A percentile compares a stretch with the other conserved stretches of the same genome.
Evolutionary conservation across 2,329 filamentous ascomycete species (phyloP).

Genomic region (Eutypella sp.): DNA sequence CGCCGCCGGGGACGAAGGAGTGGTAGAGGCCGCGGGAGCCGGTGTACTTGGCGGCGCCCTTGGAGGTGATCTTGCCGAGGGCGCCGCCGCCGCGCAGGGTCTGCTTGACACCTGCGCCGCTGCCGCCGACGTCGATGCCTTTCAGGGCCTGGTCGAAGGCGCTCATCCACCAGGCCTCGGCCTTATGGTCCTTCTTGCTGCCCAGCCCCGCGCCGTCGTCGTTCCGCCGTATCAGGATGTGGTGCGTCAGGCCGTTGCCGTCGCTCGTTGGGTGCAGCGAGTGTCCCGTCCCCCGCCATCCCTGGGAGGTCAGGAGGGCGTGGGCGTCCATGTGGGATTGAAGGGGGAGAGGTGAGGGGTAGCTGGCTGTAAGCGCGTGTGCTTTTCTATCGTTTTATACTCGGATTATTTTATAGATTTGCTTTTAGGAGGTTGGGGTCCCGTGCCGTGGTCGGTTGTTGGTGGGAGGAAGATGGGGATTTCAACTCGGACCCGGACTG

Average conservation of each 20-base stretch:
- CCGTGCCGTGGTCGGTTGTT: too few species aligned
- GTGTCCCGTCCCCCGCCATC: constrained; percentile 86
- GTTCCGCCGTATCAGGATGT: constrained; percentile 78
- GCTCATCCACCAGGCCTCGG: constrained; percentile 94
- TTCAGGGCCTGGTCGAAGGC: constrained; percentile 90
- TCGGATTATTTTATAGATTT: too few species aligned
- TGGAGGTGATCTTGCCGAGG: constrained; percentile 45
- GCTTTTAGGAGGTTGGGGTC: too few species aligned
- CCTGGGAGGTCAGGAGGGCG: constrained; percentile 76
- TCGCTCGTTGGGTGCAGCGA: constrained; percentile 74
- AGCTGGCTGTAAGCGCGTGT: too few species aligned
- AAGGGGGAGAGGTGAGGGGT: not conserved
- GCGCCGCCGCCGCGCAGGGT: constrained; percentile 48
- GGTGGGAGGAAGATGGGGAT: too few species aligned
- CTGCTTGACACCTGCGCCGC: constrained; percentile 48
- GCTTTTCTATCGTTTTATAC: too few species aligned
- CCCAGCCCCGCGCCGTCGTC: constrained; percentile 77
- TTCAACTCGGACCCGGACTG: too few species aligned
- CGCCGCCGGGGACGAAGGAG: constrained; percentile 78
- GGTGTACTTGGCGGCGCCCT: constrained; percentile 52
- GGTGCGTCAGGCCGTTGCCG: constrained; percentile 72
- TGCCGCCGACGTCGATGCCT: constrained; percentile 61
- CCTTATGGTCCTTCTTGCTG: constrained; percentile 61
- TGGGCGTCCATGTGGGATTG: constrained; percentile 67
- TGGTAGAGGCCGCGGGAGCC: constrained; percentile 66